Conservation (phyloP, 805 yeast genomes). For the Metschnikowia arizonensis region DNA sequence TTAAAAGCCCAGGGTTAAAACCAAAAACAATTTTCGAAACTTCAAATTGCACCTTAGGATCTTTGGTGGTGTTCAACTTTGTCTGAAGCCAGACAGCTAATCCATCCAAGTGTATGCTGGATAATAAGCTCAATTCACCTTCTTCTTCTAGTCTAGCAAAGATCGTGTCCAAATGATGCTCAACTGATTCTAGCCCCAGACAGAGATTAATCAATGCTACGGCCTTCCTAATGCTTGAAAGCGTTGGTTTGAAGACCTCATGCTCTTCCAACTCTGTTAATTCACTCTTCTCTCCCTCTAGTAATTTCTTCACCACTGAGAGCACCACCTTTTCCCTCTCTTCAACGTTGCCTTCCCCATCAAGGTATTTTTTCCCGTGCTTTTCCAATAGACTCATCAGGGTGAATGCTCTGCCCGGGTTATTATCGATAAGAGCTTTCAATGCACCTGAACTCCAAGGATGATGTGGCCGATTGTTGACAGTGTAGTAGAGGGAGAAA, state of each 20-base stretch:
- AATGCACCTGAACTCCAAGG: constrained; percentile 16
- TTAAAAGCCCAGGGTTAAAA: constrained; percentile 12
- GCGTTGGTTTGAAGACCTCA: constrained; percentile 9
- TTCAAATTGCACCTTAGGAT: neutral
- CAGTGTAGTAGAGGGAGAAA: constrained; percentile 28
- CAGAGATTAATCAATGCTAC: constrained; percentile 13
- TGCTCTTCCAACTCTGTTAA: constrained; percentile 25
- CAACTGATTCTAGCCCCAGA: constrained; percentile 1
- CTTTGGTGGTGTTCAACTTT: neutral
- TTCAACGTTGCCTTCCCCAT: neutral
- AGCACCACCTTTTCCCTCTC: constrained; percentile 22
- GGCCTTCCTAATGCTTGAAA: constrained; percentile 14
- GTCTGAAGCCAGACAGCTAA: neutral
- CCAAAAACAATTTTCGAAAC: constrained; percentile 11
- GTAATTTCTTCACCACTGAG: constrained; percentile 32
- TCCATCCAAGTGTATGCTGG: neutral
- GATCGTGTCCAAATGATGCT: neutral
- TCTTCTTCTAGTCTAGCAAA: constrained; percentile 1
- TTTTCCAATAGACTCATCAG: constrained; percentile 45
- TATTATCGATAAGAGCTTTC: constrained; percentile 22
- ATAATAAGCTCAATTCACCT: neutral
- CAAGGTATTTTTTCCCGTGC: constrained; percentile 16
- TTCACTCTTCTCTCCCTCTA: constrained; percentile 37
- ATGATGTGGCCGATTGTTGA: constrained; percentile 13
- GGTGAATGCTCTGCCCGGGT: constrained; percentile 52